These are phyloP conservation scores for Aspergillus conjunctus DNA, from an alignment of 495 filamentous ascomycete species.

Conservation along the genomic window DNA sequence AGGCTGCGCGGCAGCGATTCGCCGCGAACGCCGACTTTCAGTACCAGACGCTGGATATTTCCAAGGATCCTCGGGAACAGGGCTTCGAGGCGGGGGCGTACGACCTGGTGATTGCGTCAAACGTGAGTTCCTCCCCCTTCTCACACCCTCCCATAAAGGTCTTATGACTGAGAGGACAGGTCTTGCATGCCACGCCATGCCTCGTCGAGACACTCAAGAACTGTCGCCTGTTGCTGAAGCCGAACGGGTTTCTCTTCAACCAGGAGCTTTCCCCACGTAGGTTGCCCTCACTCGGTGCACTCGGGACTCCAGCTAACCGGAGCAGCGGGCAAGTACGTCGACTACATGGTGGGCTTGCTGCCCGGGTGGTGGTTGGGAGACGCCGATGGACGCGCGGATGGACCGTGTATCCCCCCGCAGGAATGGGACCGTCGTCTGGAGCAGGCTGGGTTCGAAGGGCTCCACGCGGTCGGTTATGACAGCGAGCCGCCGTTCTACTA, in stretches of 20 bases:
- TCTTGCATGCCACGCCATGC: background rate
- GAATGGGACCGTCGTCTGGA: too few species aligned
- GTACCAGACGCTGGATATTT: constrained; percentile 1
- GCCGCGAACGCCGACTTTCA: background rate
- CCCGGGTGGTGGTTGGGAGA: background rate
- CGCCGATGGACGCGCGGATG: background rate
- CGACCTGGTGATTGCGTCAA: constrained; percentile 5
- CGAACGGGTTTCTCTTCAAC: too few species aligned
- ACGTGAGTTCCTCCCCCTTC: background rate
- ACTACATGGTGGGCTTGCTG: too few species aligned
- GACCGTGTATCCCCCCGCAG: background rate
- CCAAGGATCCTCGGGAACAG: background rate
- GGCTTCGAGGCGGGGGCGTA: background rate
- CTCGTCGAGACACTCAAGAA: background rate
- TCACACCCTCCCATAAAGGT: too few species aligned
- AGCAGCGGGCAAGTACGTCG: background rate
- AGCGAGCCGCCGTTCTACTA: too few species aligned
- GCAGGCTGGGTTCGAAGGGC: too few species aligned
- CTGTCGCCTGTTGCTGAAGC: too few species aligned
- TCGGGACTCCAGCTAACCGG: background rate
- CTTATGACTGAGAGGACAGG: too few species aligned
- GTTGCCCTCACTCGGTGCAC: too few species aligned
- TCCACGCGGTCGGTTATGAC: too few species aligned
- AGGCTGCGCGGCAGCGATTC: background rate
- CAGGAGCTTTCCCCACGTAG: too few species aligned